Conservation (phyloP, 192 early-diverging fungal species). For the Gaertneriomyces sp. region DNA sequence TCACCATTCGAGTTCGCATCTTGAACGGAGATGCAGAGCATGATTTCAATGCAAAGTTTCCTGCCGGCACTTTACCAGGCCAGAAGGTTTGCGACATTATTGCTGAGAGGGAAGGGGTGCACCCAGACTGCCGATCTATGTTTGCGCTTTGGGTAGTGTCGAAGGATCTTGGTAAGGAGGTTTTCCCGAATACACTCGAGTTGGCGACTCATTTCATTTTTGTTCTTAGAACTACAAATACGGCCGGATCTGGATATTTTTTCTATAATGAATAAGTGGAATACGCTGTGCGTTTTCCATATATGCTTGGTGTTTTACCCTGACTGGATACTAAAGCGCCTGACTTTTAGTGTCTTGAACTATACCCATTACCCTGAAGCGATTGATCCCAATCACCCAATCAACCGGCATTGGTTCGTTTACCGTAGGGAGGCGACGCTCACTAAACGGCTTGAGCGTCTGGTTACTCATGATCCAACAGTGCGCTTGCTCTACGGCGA, state of each 20-base stretch:
- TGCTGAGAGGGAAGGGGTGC: constrained; percentile 44
- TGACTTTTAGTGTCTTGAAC: constrained; percentile 42
- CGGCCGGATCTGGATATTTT: constrained; percentile 48
- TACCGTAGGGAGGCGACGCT: constrained; percentile 49
- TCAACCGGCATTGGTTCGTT: constrained; percentile 57
- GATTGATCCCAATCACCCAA: constrained; percentile 41
- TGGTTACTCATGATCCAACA: constrained; percentile 31
- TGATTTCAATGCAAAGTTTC: constrained; percentile 49
- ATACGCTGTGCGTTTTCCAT: constrained; percentile 23
- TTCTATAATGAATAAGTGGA: constrained; percentile 47
- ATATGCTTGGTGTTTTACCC: neutral
- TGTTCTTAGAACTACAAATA: constrained; percentile 47
- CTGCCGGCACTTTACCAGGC: constrained; percentile 23
- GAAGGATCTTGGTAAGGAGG: constrained; percentile 49
- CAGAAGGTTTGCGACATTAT: constrained; percentile 41
- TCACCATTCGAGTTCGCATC: constrained; percentile 48
- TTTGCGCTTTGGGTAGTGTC: constrained; percentile 57
- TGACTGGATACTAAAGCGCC: neutral
- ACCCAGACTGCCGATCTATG: constrained; percentile 22
- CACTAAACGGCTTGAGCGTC: constrained; percentile 32
- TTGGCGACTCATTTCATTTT: neutral
- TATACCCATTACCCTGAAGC: constrained; percentile 59
- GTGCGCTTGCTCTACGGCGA: constrained; percentile 54
- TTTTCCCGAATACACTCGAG: constrained; percentile 12
- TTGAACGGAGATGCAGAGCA: constrained; percentile 49